A percentile compares a stretch with the other conserved stretches of the same genome.
Evolutionary conservation across 805 yeast genomes (phyloP).

Genomic region (Kuraishia molischiana): DNA sequence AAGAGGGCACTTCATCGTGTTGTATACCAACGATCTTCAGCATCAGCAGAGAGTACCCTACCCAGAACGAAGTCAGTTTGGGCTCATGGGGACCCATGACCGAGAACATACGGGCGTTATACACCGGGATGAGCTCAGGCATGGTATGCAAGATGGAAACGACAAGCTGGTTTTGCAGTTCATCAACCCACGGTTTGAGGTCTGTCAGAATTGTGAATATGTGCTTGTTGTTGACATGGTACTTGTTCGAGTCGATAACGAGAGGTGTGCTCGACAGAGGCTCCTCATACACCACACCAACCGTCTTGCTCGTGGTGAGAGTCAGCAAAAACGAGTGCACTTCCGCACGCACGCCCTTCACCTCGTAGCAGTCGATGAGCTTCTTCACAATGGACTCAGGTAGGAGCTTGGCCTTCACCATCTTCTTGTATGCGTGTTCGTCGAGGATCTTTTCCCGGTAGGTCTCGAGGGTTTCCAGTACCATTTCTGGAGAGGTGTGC

Average conservation of each 20-base stretch:
- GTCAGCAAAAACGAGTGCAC: background rate
- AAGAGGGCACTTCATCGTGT: background rate
- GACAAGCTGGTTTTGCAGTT: slow-evolving; percentile 46
- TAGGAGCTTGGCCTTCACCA: slow-evolving; percentile 47
- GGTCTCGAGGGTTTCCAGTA: slow-evolving; percentile 31
- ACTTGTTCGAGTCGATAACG: slow-evolving; percentile 36
- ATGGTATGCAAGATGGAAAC: slow-evolving; percentile 37
- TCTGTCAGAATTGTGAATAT: slow-evolving; percentile 50
- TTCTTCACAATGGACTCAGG: slow-evolving; percentile 23
- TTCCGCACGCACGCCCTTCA: background rate
- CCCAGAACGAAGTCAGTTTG: slow-evolving; percentile 70
- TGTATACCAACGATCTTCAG: slow-evolving; percentile 43
- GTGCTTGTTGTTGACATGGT: slow-evolving; percentile 58
- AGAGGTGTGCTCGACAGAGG: background rate
- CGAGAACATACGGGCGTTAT: slow-evolving; percentile 41
- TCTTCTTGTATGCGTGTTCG: slow-evolving; percentile 53
- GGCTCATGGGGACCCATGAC: slow-evolving; percentile 75
- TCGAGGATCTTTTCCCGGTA: slow-evolving; percentile 41
- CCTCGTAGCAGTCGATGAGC: background rate
- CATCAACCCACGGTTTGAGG: slow-evolving; percentile 78
- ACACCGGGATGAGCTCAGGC: slow-evolving; percentile 71
- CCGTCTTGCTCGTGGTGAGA: background rate
- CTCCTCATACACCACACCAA: background rate
- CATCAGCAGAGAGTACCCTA: slow-evolving; percentile 58
- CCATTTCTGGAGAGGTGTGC: slow-evolving; percentile 37